These are phyloP conservation scores for Chenopodium quinoa DNA, from an alignment of 148 eudicot genomes.

Conservation along the genomic window DNA sequence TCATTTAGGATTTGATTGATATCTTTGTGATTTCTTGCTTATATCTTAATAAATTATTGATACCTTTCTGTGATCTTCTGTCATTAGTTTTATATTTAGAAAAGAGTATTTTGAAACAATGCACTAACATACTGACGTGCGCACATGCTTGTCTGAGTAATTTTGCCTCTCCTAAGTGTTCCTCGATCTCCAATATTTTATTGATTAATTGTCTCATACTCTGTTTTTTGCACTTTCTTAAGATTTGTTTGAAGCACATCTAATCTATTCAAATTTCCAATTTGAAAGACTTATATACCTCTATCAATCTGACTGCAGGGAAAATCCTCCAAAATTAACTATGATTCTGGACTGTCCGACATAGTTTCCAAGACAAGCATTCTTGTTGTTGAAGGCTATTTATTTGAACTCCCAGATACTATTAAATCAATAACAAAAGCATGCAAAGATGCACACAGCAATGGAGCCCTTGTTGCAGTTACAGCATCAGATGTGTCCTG, in stretches of 20 bases:
- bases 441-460: conserved; percentile 78
- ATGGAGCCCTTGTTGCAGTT: conserved; percentile 84
- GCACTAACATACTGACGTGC: neutral
- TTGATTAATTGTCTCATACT: neutral
- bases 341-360: conserved; percentile 71
- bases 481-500: conserved; percentile 96
- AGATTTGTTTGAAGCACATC: neutral
- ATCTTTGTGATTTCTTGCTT: too few relatives aligned
- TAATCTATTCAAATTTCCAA: neutral
- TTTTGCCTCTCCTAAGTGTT: neutral
- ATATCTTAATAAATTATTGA: too few relatives aligned
- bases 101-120: too few relatives aligned
- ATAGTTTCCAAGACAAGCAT: conserved; percentile 71
- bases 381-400: conserved; percentile 88
- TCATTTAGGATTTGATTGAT: neutral
- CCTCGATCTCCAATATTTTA: neutral
- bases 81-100: neutral
- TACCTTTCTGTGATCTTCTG: neutral
- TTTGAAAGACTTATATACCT: conserved; percentile 9
- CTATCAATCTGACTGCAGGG: conserved; percentile 49
- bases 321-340: conserved; percentile 73
- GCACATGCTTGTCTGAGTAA: neutral
- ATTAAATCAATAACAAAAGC: conserved; percentile 73
- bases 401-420: conserved; percentile 91
- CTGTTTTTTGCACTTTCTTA: neutral